Percentiles rank a stretch among this genome's conserved stretches.
Conservation (phyloP, 1,139 yeast genomes). For the Pichia kudriavzevii region DNA sequence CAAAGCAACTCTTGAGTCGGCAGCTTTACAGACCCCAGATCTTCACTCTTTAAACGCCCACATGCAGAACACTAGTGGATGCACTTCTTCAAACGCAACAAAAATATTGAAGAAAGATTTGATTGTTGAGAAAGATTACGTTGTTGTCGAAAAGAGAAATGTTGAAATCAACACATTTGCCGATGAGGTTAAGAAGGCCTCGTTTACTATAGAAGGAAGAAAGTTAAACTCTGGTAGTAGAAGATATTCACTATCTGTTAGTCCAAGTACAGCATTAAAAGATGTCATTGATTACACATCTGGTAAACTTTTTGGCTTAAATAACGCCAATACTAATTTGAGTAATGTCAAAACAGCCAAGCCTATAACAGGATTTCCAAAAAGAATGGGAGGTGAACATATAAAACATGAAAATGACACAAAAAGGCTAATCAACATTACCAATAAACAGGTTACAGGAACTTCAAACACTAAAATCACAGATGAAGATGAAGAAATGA, state of each 20-base stretch:
- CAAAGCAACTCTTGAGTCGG: no score
- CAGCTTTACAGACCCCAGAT: no score
- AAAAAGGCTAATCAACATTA: no score
- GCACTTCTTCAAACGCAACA: constrained; percentile 1
- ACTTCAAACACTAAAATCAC: not conserved
- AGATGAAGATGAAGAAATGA: constrained; percentile 28
- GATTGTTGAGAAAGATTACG: constrained; percentile 65
- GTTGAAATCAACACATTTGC: constrained; percentile 95
- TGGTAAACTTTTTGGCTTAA: constrained; percentile 68
- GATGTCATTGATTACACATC: constrained; percentile 86
- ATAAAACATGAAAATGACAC: no score
- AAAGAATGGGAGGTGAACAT: no score
- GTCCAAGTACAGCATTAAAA: constrained; percentile 84
- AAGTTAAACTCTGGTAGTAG: constrained; percentile 4
- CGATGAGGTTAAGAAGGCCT: constrained; percentile 70
- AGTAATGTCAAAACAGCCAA: not conserved
- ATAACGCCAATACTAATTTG: constrained; percentile 2
- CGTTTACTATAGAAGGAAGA: constrained; percentile 1
- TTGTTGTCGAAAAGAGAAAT: constrained; percentile 87
- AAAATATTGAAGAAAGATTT: constrained; percentile 4
- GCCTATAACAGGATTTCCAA: no score
- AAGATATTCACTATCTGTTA: constrained; percentile 31
- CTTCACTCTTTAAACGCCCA: no score
- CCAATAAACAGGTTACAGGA: no score
- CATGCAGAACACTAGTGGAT: no score